Percentiles rank a stretch among this genome's conserved stretches.
phyloP scores from a whole-genome alignment of 257 asterid genomes.

The Solanum etuberosum region DNA sequence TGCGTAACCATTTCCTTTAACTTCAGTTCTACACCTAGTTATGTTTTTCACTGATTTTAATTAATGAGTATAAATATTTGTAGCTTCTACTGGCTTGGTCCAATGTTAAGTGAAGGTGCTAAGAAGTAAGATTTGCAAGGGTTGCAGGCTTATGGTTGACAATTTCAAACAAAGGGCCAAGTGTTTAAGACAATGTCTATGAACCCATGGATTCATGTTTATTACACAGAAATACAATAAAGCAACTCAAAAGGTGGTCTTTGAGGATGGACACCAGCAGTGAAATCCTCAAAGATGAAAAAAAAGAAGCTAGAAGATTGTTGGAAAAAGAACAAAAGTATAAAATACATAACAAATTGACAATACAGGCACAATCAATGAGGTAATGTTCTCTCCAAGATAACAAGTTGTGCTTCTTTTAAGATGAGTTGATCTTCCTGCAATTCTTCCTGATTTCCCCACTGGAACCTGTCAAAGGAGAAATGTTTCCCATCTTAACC shows the following conservation, averaged over 20 bases:
- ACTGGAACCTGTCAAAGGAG: constrained; percentile 65
- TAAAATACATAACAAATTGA: neutral
- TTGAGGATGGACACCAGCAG: neutral
- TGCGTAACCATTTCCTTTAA: neutral
- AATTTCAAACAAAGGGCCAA: neutral
- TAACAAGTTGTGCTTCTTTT: neutral
- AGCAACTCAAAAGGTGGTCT: neutral
- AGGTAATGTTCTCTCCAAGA: neutral
- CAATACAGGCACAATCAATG: neutral
- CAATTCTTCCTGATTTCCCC: constrained; percentile 76
- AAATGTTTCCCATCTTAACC: constrained; percentile 76
- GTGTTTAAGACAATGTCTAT: neutral
- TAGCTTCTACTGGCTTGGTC: neutral
- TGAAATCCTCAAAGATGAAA: neutral
- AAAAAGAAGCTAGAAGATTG: neutral
- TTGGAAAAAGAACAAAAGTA: neutral
- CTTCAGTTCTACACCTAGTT: neutral
- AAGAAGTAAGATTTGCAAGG: neutral
- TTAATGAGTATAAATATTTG: neutral
- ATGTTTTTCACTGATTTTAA: neutral
- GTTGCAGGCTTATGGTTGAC: neutral
- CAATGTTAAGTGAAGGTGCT: neutral
- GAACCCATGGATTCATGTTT: neutral
- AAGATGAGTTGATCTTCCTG: constrained; percentile 50
- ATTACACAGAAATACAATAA: neutral